These are phyloP conservation scores for Pogostemon cablin DNA, from an alignment of 257 asterid genomes.

Conservation along the genomic window DNA sequence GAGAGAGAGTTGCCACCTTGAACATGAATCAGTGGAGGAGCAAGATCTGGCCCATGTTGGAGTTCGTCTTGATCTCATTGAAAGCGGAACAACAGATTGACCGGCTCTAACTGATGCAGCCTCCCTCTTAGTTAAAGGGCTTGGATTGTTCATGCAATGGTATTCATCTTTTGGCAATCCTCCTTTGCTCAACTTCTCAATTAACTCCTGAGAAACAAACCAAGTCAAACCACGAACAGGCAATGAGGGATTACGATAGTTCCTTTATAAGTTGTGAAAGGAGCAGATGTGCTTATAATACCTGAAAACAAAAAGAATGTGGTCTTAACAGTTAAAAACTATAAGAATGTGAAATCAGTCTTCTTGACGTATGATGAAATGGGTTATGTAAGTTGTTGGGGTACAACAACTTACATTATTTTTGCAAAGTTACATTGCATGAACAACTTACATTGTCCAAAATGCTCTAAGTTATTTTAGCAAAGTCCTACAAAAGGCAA, in stretches of 20 bases:
- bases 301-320: not conserved
- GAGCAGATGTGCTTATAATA: not conserved
- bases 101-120: constrained; percentile 48
- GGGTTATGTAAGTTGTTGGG: too few species aligned
- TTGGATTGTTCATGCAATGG: constrained; percentile 62
- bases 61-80: constrained; percentile 86
- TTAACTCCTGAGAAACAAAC: constrained; percentile 53
- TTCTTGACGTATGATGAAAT: too few species aligned
- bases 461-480: not conserved
- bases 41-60: constrained; percentile 78
- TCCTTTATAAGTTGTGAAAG: constrained; percentile 7
- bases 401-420: too few species aligned
- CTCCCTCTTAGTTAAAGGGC: constrained; percentile 33
- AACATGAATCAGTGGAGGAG: constrained; percentile 66
- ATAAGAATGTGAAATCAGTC: too few species aligned
- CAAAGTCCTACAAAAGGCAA: not conserved
- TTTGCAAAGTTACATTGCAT: too few species aligned
- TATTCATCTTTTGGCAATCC: constrained; percentile 70
- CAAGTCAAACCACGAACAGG: constrained; percentile 13
- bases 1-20: constrained; percentile 51
- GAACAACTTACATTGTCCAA: not conserved
- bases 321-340: not conserved
- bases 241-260: not conserved
- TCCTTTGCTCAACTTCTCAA: constrained; percentile 75
- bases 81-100: constrained; percentile 52